Evolutionary conservation across 2,329 filamentous ascomycete genomes (phyloP).

Genomic region (Fusarium fracticaudum): DNA sequence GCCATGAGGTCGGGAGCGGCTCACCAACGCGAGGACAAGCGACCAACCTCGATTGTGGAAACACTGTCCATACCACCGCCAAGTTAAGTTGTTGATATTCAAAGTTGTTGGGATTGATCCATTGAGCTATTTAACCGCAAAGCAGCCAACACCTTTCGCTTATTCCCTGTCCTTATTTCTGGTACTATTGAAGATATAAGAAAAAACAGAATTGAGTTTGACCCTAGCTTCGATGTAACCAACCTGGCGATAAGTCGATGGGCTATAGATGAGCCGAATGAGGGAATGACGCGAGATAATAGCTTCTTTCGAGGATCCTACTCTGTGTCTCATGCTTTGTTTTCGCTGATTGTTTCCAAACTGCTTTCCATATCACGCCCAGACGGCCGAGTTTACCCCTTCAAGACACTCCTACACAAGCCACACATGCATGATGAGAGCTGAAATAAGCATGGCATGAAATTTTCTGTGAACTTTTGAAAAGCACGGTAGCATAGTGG

Average conservation of each 20-base stretch:
- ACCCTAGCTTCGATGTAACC: constrained; percentile 5
- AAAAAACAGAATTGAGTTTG: background rate
- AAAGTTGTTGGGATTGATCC: background rate
- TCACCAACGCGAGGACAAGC: background rate
- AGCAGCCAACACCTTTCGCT: background rate
- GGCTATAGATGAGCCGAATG: background rate
- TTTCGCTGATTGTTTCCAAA: background rate
- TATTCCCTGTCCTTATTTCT: background rate
- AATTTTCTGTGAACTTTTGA: background rate
- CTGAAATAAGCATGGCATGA: constrained; percentile 3
- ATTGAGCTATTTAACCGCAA: background rate
- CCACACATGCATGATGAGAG: constrained; percentile 13
- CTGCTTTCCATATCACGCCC: background rate
- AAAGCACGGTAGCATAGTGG: background rate
- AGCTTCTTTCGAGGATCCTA: background rate
- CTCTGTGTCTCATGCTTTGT: background rate
- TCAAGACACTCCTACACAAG: constrained; percentile 21
- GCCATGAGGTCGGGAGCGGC: constrained; percentile 14
- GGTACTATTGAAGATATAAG: background rate
- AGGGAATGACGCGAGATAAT: background rate
- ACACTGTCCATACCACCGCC: background rate
- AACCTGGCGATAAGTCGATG: background rate
- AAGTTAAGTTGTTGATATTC: background rate
- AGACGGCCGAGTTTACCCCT: constrained; percentile 26
- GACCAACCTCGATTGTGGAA: background rate